Evolutionary conservation across 495 filamentous ascomycete species (phyloP).

Genomic region (Schizothecium vesticola): DNA sequence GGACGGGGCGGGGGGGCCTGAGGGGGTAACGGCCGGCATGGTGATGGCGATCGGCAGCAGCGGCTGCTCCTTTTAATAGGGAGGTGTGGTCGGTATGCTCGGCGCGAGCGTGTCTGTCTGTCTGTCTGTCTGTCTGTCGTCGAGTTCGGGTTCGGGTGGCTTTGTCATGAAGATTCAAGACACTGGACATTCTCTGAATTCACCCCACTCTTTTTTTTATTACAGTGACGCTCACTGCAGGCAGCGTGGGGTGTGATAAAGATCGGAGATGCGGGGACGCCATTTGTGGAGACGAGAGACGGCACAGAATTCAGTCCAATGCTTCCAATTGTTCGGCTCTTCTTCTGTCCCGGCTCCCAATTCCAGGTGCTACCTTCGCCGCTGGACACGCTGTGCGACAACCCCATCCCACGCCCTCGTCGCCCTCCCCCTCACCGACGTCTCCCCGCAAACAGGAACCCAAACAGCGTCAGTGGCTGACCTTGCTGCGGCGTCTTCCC

Average conservation of each 20-base stretch:
- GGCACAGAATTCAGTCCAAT: neutral
- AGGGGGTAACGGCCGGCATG: conserved; percentile 5
- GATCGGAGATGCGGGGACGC: neutral
- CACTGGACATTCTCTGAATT: neutral
- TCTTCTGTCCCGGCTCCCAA: neutral
- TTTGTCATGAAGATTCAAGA: neutral
- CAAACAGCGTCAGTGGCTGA: neutral
- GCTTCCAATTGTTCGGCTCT: neutral
- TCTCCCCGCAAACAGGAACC: neutral
- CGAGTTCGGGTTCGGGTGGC: neutral
- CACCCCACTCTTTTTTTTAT: neutral
- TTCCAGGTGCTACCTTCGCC: neutral
- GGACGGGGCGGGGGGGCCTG: neutral
- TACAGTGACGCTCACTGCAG: neutral
- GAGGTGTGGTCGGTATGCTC: neutral
- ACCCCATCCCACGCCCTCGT: neutral
- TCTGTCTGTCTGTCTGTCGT: neutral
- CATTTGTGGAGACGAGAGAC: neutral
- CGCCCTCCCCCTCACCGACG: neutral
- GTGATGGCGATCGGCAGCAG: neutral
- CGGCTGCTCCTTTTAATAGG: conserved; percentile 1
- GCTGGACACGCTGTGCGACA: neutral
- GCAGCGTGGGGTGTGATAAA: neutral
- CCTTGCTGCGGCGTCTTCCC: neutral
- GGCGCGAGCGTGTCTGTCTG: neutral